Evolutionary conservation across 768 basidiomycete genomes (phyloP).

Genomic region (Lentinula detonsa): DNA sequence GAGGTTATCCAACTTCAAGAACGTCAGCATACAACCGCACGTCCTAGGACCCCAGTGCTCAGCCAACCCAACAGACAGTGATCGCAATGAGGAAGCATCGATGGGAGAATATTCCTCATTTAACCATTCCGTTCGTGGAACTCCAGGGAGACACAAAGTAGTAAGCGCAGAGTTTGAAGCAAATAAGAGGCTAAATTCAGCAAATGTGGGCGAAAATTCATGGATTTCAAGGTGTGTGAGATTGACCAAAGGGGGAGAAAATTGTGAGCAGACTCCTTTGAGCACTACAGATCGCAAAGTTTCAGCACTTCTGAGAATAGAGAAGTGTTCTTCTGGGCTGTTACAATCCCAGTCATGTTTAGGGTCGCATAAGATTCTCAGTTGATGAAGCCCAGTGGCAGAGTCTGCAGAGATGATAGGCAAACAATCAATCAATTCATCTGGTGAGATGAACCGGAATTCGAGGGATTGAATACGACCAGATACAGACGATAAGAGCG

Average conservation of each 20-base stretch:
- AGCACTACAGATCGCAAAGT: conserved; percentile 12
- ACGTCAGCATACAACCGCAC: conserved; percentile 18
- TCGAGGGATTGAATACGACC: neutral
- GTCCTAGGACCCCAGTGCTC: conserved; percentile 3
- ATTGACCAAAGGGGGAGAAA: conserved; percentile 2
- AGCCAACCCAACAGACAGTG: conserved; percentile 18
- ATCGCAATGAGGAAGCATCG: conserved; percentile 16
- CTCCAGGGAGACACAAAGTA: conserved; percentile 12
- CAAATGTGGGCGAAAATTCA: conserved; percentile 8
- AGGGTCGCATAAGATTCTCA: neutral
- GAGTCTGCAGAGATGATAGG: neutral
- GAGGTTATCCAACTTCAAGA: conserved; percentile 19
- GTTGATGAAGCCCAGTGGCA: neutral
- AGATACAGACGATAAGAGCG: neutral
- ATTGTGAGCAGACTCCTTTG: conserved; percentile 7
- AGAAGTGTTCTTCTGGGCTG: neutral
- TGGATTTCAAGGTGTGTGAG: conserved; percentile 17
- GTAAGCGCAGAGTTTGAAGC: conserved; percentile 8
- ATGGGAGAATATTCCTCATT: conserved; percentile 10
- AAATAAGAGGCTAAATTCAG: conserved; percentile 13
- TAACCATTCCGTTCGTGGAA: neutral
- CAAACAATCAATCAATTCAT: neutral
- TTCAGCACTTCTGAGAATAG: neutral
- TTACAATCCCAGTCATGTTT: neutral
- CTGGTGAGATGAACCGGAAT: neutral